Percentiles rank a stretch among this genome's conserved stretches.
Evolutionary conservation across 768 basidiomycete species (phyloP).

Genomic region (Daedalea quercina): DNA sequence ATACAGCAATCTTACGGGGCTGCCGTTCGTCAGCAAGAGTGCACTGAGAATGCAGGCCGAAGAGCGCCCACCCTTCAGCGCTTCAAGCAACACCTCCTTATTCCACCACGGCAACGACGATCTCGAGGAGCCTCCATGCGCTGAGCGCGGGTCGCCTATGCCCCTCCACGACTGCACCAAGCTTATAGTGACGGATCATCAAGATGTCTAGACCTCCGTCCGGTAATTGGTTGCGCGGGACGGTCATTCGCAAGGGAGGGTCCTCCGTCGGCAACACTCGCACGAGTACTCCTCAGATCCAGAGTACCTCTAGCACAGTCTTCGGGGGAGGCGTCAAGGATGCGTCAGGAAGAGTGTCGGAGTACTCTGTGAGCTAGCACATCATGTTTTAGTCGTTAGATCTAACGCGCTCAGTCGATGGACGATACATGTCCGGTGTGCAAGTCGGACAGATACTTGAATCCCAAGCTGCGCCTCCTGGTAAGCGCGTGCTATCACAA

Average conservation of each 20-base stretch:
- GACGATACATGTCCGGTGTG: slow-evolving; percentile 97
- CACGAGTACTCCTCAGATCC: slow-evolving; percentile 59
- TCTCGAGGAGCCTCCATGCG: too few relatives aligned
- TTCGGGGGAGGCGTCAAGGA: slow-evolving; percentile 86
- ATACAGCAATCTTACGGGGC: neutral
- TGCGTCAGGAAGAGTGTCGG: slow-evolving; percentile 72
- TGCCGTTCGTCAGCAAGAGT: neutral
- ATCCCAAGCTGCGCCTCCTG: slow-evolving; percentile 87
- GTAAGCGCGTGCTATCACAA: slow-evolving; percentile 98
- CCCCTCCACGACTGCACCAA: too few relatives aligned
- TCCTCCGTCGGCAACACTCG: slow-evolving; percentile 41
- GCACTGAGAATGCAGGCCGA: too few relatives aligned
- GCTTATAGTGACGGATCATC: neutral
- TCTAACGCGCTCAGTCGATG: slow-evolving; percentile 48
- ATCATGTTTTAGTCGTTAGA: neutral
- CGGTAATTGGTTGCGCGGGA: slow-evolving; percentile 61
- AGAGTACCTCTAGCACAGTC: slow-evolving; percentile 66
- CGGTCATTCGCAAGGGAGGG: slow-evolving; percentile 64
- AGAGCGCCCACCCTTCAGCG: too few relatives aligned
- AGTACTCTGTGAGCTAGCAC: slow-evolving; percentile 60
- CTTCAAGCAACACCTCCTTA: too few relatives aligned
- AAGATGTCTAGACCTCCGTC: slow-evolving; percentile 19
- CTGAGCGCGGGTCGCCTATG: too few relatives aligned
- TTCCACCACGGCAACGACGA: too few relatives aligned
- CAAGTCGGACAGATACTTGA: slow-evolving; percentile 92